These are phyloP conservation scores for Hericium erinaceus DNA, from an alignment of 768 basidiomycete species.

Conservation along the genomic window DNA sequence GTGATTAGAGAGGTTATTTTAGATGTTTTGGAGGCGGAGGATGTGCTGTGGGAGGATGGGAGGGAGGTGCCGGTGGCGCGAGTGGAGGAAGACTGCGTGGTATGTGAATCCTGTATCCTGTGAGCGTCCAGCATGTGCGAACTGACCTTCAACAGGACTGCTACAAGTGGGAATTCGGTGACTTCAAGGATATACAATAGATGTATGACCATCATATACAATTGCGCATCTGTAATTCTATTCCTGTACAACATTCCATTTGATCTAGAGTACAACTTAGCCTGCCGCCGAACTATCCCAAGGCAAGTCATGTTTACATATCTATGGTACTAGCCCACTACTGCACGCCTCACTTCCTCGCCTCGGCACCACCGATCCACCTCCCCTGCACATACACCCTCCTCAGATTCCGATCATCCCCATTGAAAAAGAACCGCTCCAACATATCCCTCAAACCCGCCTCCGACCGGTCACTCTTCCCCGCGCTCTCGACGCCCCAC, in stretches of 20 bases:
- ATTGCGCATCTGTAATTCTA: slow-evolving; percentile 2
- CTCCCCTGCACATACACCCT: slow-evolving; percentile 80
- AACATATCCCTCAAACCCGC: slow-evolving; percentile 46
- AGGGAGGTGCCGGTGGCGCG: slow-evolving; percentile 47
- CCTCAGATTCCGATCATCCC: slow-evolving; percentile 77
- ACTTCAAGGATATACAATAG: slow-evolving; percentile 21
- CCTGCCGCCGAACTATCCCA: no score
- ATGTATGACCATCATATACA: background rate
- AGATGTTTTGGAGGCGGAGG: slow-evolving; percentile 41
- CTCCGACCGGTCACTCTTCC: slow-evolving; percentile 17
- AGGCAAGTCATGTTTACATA: no score
- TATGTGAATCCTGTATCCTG: slow-evolving; percentile 20
- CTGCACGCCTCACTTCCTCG: background rate
- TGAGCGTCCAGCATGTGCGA: background rate
- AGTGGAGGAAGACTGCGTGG: slow-evolving; percentile 59
- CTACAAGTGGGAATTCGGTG: slow-evolving; percentile 66
- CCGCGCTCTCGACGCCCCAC: slow-evolving; percentile 38
- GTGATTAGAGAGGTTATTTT: slow-evolving; percentile 46
- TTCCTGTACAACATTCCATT: slow-evolving; percentile 1
- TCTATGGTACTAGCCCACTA: background rate
- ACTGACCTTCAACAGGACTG: slow-evolving; percentile 44
- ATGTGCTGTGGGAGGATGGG: slow-evolving; percentile 30
- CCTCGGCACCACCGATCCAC: slow-evolving; percentile 60
- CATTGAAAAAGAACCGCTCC: slow-evolving; percentile 81
- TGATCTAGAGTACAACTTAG: background rate